Conservation (phyloP, 805 yeast species). For the Blastobotrys americana region DNA sequence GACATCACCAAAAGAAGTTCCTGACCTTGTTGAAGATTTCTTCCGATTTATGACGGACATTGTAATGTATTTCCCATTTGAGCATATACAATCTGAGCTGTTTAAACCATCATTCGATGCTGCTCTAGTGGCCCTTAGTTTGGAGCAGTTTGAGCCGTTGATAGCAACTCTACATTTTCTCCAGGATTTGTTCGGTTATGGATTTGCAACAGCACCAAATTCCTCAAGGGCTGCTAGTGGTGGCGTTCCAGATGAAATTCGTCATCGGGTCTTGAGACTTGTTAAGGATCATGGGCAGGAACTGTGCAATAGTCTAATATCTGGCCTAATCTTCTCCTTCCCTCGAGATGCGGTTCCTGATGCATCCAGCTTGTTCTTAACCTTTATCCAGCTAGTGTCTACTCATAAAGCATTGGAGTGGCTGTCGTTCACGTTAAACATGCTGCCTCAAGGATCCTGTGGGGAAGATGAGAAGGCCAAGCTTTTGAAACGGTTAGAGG, state of each 20-base stretch:
- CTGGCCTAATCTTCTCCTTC: constrained; percentile 65
- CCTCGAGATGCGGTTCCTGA: constrained; percentile 65
- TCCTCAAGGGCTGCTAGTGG: constrained; percentile 43
- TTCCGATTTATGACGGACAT: constrained; percentile 73
- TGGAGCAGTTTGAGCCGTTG: constrained; percentile 67
- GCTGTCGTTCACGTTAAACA: constrained; percentile 49
- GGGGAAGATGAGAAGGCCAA: constrained; percentile 62
- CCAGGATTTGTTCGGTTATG: constrained; percentile 81
- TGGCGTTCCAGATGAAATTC: constrained; percentile 49
- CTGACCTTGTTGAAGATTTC: constrained; percentile 80
- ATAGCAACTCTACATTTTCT: constrained; percentile 64
- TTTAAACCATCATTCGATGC: constrained; percentile 46
- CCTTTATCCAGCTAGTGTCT: constrained; percentile 44
- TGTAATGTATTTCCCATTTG: constrained; percentile 62
- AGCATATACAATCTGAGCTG: constrained; percentile 39
- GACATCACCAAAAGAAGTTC: constrained; percentile 47
- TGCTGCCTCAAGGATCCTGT: constrained; percentile 57
- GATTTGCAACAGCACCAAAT: constrained; percentile 70
- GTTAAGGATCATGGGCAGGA: constrained; percentile 47
- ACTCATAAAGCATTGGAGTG: constrained; percentile 47
- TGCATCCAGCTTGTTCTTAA: constrained; percentile 65
- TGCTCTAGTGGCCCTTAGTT: constrained; percentile 45
- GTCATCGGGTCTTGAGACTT: constrained; percentile 41
- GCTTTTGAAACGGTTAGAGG: constrained; percentile 35
- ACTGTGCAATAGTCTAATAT: constrained; percentile 46